Base-by-base conservation (phyloP, 805 yeast species). In the Lachancea cidri region DNA sequence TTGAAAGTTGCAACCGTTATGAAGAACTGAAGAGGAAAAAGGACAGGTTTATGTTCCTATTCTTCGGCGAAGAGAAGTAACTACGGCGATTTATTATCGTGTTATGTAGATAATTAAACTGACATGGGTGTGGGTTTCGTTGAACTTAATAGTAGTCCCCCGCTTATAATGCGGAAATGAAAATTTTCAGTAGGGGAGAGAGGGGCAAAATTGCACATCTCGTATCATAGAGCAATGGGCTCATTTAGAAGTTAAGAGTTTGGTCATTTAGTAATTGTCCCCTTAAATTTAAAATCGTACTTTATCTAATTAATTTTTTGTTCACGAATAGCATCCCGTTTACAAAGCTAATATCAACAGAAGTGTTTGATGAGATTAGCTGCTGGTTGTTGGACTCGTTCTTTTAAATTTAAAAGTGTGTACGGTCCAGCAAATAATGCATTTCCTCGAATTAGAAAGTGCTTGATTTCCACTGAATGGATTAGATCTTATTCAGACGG, bases 401-500 rank as follows among this genome's bases (percentile, higher is more conserved):
- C 31, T 24, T 16, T 34, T 20, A 33, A 11, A 13, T 6, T 29
- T 29, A 29, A 7, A 29, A 29, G 16, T 13, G 16, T 11, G 14
- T 29, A 8, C 32, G n/a, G 14, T 29, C 16, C 16, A 14, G 32
- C 16, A 14, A 29, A n/a, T 14, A 7, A 29, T 29, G 32, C 16
- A 22, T 7, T 22, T 22, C 27, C 27, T 11, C 9, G 27, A 7
- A 7, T 22, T 14, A 13, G 16, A 29, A 8, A 15, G 7, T 6
- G 16, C 14, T 15, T 29, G 32, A 29, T n/a, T 29, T 8, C 14
- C 32, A 6, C 32, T 29, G 32, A 6, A 22, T 22, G 27, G 33
- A 17, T 14, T 17, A 29, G 43, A 29, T 9, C 22, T n/a, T 43
- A 43, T 35, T 41, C 51, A 8, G 36, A 46, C 9, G 57, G 57